Conservation (phyloP, 805 yeast species). For the Ascoidea rubescens region DNA sequence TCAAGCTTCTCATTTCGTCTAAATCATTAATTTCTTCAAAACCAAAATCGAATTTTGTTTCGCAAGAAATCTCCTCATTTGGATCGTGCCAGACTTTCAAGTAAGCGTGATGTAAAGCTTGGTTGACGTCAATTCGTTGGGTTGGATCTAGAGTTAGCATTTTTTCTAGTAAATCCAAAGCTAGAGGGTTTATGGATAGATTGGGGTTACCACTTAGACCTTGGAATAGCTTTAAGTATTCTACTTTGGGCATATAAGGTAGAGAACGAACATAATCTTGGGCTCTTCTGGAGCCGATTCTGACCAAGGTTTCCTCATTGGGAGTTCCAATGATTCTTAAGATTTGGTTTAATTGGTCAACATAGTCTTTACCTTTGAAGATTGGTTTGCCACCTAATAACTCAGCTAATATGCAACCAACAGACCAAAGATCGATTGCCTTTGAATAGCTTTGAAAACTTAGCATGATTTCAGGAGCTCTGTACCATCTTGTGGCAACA, state of each 20-base stretch:
- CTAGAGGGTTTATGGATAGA: constrained; percentile 58
- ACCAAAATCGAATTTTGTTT: constrained; percentile 69
- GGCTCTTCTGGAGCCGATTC: constrained; percentile 78
- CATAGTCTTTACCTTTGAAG: constrained; percentile 92
- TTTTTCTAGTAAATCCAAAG: constrained; percentile 63
- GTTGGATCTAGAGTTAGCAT: constrained; percentile 83
- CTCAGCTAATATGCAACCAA: constrained; percentile 94
- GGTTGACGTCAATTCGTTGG: constrained; percentile 72
- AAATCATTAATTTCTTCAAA: constrained; percentile 79
- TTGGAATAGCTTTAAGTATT: constrained; percentile 45
- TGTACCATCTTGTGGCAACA: constrained; percentile 97
- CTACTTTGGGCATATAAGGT: constrained; percentile 70
- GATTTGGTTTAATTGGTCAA: constrained; percentile 85
- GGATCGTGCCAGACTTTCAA: constrained; percentile 87
- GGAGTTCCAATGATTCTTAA: constrained; percentile 88
- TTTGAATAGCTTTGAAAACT: constrained; percentile 89
- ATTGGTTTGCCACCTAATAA: constrained; percentile 81
- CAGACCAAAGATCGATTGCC: constrained; percentile 97
- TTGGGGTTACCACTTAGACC: constrained; percentile 28
- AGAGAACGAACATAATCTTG: constrained; percentile 82
- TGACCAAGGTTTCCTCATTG: constrained; percentile 47
- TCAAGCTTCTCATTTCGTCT: constrained; percentile 60
- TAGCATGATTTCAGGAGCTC: constrained; percentile 96
- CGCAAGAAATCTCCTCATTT: constrained; percentile 77
- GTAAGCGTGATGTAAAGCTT: constrained; percentile 84